Evolutionary conservation across 2,329 filamentous ascomycete species (phyloP).

Genomic region (Penicillium corylophilum): DNA sequence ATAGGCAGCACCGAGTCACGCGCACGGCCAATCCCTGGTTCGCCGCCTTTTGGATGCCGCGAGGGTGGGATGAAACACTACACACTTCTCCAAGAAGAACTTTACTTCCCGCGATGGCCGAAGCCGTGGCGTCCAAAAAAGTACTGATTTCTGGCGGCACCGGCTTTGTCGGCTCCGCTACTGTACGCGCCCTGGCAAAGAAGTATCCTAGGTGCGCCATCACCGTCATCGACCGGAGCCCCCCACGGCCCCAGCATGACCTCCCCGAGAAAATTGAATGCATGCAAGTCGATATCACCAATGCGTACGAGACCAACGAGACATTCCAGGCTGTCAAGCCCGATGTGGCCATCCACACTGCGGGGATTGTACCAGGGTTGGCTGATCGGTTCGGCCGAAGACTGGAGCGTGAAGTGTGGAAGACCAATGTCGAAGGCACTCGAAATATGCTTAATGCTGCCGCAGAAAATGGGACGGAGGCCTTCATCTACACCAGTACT

Average conservation of each 20-base stretch:
- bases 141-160: slow-evolving; percentile 41
- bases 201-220: slow-evolving; percentile 38
- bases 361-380: slow-evolving; percentile 46
- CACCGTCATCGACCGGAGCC: slow-evolving; percentile 37
- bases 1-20: slow-evolving; percentile 3
- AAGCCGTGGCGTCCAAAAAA: slow-evolving; percentile 16
- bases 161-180: slow-evolving; percentile 43
- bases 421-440: slow-evolving; percentile 57
- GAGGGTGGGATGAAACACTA: background rate
- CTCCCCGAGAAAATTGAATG: slow-evolving; percentile 27
- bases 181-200: slow-evolving; percentile 37
- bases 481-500: slow-evolving; percentile 58
- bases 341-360: slow-evolving; percentile 55
- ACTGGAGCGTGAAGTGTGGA: slow-evolving; percentile 44
- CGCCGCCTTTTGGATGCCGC: background rate
- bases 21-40: slow-evolving; percentile 4
- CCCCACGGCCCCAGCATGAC: slow-evolving; percentile 29
- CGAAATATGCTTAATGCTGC: slow-evolving; percentile 52
- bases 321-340: slow-evolving; percentile 45
- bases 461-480: slow-evolving; percentile 44
- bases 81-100: background rate
- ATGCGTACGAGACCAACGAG: slow-evolving; percentile 23
- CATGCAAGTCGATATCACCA: slow-evolving; percentile 37
- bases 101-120: background rate
- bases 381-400: slow-evolving; percentile 38